These are phyloP conservation scores for Botryosphaeria dothidea DNA, from an alignment of 2,329 filamentous ascomycete genomes.

Conservation along the genomic window DNA sequence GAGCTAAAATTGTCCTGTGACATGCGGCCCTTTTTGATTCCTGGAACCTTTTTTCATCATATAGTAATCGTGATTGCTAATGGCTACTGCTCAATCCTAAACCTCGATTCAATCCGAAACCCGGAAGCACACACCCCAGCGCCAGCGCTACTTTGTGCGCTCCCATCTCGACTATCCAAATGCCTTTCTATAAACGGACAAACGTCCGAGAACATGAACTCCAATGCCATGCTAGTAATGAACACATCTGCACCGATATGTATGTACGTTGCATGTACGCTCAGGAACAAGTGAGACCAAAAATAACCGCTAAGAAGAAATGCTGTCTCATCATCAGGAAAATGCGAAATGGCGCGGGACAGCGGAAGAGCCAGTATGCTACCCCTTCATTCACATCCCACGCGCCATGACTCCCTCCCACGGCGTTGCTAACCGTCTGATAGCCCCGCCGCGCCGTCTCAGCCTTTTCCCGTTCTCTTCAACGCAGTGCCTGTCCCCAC, in stretches of 20 bases:
- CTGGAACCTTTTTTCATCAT: no score
- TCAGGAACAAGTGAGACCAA: background rate
- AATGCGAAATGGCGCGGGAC: background rate
- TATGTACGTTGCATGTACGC: background rate
- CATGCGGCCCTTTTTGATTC: background rate
- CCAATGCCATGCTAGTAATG: background rate
- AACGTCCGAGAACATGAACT: background rate
- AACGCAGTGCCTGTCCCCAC: background rate
- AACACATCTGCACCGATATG: background rate
- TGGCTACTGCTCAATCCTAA: background rate
- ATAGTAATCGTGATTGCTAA: background rate
- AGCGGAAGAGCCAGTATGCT: background rate
- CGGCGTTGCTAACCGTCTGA: background rate
- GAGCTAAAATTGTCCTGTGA: background rate
- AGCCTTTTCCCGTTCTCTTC: background rate
- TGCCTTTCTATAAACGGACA: background rate
- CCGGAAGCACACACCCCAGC: background rate
- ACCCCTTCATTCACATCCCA: background rate
- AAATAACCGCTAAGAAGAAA: background rate
- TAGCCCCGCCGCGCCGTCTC: background rate
- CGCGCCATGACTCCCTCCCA: background rate
- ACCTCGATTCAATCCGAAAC: background rate
- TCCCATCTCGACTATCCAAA: background rate
- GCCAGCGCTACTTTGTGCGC: background rate
- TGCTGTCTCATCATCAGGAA: background rate